phyloP scores from a whole-genome alignment of 2,329 filamentous ascomycete genomes.

The Cucurbitaria berberidis region DNA sequence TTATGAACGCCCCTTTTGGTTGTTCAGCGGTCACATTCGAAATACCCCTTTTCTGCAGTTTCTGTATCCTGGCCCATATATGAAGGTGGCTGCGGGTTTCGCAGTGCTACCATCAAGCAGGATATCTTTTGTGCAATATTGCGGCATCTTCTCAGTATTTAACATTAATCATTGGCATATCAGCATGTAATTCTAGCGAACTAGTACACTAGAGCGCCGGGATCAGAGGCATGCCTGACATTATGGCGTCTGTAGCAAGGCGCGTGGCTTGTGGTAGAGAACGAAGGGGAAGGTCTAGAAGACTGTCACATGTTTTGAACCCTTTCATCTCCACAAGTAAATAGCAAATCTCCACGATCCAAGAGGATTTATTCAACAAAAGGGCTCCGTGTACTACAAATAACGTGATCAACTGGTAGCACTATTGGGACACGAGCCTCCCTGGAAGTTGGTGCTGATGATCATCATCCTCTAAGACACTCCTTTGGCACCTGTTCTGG shows the following conservation, averaged over 20 bases:
- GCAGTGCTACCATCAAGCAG: neutral
- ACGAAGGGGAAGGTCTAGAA: neutral
- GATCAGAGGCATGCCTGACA: neutral
- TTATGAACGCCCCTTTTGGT: neutral
- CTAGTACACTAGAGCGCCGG: neutral
- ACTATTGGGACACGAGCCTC: neutral
- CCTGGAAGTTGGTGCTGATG: neutral
- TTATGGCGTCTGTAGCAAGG: conserved; percentile 1
- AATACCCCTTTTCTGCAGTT: conserved; percentile 3
- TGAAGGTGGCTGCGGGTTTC: neutral
- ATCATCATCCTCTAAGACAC: neutral
- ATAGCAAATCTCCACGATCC: neutral
- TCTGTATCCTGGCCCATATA: neutral
- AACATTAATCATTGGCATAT: conserved; percentile 11
- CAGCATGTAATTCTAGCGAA: neutral
- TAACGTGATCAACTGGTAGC: neutral
- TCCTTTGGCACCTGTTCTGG: too few species aligned
- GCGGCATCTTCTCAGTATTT: conserved; percentile 4
- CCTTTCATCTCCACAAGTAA: neutral
- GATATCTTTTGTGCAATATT: conserved; percentile 16
- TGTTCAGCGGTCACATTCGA: neutral
- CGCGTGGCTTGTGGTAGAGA: neutral
- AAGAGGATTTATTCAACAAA: neutral
- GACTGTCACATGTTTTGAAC: conserved; percentile 1
- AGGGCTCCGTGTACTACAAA: neutral